Base-by-base conservation (phyloP, 768 basidiomycete species). In the Lactarius evosmus region DNA sequence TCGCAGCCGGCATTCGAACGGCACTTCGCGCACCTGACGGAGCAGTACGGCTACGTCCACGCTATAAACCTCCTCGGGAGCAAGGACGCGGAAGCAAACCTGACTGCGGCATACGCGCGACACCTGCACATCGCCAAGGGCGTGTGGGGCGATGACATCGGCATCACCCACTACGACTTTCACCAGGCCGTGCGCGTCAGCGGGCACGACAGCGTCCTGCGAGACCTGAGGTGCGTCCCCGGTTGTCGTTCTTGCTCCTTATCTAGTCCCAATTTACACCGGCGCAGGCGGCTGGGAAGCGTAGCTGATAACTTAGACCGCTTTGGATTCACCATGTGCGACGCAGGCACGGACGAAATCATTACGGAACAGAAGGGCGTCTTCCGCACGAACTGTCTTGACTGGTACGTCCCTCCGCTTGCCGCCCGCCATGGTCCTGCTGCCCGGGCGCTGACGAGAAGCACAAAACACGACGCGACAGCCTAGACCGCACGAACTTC, bases 1-100 rank as follows among this genome's bases (percentile, higher is more conserved):
- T 95, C 95, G 0, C 96, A 98, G 69, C 95, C 95, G 8, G 97
- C 97, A 1, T 99, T 99, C 72, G 92, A 98, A 68, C 86, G 92
- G 41, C 97, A 99, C 76, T 92, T 98, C 62, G 81, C 86, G 11
- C 88, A 93, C 61, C 77, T 98, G 40, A 83, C 89, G 66, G 88
- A 94, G 67, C 88, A 93, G 70, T 98, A 99, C 70, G 87, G 86
- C 4, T 80, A 85, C 0, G 80, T 89, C 17, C 93, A 99, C 72
- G 92, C 88, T 29, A 85, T 98, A 66, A 98, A 98, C 74, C 80
- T 98, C 7, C 84, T 99, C 1, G 94, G 94, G 11, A 84, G 84
- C 40, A 95, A 94, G 73, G 96, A 98, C 73, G 93, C 95, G 69
- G 97, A 99, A 75, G 82, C 90, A 4, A 85, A 82, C 36, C 79